These are phyloP conservation scores for Pachysolen tannophilus DNA, from an alignment of 805 yeast species.

Conservation along the genomic window DNA sequence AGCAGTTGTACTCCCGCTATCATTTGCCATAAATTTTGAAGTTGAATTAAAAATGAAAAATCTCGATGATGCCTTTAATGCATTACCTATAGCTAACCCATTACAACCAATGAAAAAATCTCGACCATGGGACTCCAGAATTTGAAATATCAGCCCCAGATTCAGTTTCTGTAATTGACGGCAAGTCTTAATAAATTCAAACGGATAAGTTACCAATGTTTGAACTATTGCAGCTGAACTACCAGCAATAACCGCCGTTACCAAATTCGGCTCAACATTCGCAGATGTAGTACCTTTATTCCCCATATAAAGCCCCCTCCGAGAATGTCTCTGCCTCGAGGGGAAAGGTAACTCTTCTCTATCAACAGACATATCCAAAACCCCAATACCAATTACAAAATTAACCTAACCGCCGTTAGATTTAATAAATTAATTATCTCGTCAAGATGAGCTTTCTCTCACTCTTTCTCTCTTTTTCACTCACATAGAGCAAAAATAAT, in stretches of 20 bases:
- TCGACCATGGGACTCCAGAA: slow-evolving; percentile 22
- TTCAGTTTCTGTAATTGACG: slow-evolving; percentile 38
- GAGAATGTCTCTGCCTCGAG: neutral
- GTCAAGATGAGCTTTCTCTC: too few relatives aligned
- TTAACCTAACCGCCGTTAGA: too few relatives aligned
- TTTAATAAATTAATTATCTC: too few relatives aligned
- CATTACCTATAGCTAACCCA: slow-evolving; percentile 67
- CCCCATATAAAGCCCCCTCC: too few relatives aligned
- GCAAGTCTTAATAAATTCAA: slow-evolving; percentile 62
- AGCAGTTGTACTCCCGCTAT: slow-evolving; percentile 56
- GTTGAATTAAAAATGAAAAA: slow-evolving; percentile 70
- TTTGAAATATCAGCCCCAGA: slow-evolving; percentile 23
- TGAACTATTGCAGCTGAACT: slow-evolving; percentile 56
- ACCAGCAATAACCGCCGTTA: slow-evolving; percentile 55
- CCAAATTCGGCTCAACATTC: slow-evolving; percentile 27
- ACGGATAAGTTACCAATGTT: slow-evolving; percentile 60
- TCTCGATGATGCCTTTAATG: slow-evolving; percentile 66
- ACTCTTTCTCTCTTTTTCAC: too few relatives aligned
- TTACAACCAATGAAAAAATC: slow-evolving; percentile 54
- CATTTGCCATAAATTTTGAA: slow-evolving; percentile 57
- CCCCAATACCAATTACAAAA: too few relatives aligned
- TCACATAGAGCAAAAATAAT: too few relatives aligned
- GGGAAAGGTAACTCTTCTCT: too few relatives aligned
- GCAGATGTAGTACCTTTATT: slow-evolving; percentile 5
- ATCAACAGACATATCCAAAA: neutral